Conservation (phyloP, 2,329 filamentous ascomycete species). For the Arthrinium phaeospermum region DNA sequence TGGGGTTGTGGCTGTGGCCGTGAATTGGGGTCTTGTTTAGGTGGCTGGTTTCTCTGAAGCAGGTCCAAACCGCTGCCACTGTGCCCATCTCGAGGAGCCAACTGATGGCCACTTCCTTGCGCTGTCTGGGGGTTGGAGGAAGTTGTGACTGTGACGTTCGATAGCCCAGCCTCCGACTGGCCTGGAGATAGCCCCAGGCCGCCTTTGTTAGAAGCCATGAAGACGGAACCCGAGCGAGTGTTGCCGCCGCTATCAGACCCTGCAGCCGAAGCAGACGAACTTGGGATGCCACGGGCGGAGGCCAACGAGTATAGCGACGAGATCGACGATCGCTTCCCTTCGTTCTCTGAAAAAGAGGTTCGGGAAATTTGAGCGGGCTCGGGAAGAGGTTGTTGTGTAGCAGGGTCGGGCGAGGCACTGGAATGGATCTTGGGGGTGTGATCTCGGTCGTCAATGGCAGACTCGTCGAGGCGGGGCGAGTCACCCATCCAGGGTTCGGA, state of each 20-base stretch:
- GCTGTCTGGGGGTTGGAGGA: conserved; percentile 52
- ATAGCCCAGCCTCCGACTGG: conserved; percentile 57
- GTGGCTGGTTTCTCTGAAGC: conserved; percentile 47
- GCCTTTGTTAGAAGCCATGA: conserved; percentile 51
- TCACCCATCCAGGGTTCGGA: conserved; percentile 50
- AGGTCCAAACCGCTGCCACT: conserved; percentile 52
- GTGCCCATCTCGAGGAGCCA: conserved; percentile 45
- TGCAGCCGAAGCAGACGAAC: conserved; percentile 58
- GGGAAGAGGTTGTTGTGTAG: conserved; percentile 45
- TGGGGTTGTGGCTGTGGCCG: conserved; percentile 49
- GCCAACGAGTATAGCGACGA: conserved; percentile 75
- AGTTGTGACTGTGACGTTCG: conserved; percentile 60
- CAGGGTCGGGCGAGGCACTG: conserved; percentile 27
- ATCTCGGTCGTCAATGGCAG: conserved; percentile 53
- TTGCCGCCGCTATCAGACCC: conserved; percentile 53
- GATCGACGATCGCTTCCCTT: conserved; percentile 69
- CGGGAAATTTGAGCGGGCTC: conserved; percentile 54
- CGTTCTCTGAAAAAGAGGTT: conserved; percentile 56
- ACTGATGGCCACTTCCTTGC: conserved; percentile 48
- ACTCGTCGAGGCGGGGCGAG: conserved; percentile 38
- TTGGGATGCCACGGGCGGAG: conserved; percentile 61
- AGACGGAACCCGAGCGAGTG: conserved; percentile 49
- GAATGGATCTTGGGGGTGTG: conserved; percentile 54
- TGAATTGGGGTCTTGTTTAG: conserved; percentile 36
- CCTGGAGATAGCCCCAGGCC: conserved; percentile 47